Percentiles rank a stretch among this genome's conserved stretches.
These are phyloP conservation scores for Leucosporidium scottii DNA, from an alignment of 768 basidiomycete species.

Conservation along the genomic window DNA sequence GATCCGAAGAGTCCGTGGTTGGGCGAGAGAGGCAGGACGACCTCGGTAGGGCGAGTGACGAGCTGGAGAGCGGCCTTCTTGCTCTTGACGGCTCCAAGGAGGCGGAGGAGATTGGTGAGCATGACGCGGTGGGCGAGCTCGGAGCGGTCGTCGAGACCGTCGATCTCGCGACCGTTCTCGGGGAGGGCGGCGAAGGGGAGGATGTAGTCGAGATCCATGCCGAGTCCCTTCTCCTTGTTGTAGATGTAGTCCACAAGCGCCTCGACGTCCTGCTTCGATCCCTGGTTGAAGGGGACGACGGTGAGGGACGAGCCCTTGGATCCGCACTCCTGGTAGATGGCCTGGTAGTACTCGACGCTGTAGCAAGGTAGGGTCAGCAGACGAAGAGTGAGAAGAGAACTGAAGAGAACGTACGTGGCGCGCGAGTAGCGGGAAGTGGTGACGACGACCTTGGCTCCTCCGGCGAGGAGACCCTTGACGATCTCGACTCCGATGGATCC, in stretches of 20 bases:
- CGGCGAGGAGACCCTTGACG: constrained; percentile 89
- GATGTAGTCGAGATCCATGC: constrained; percentile 96
- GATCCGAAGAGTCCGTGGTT: constrained; percentile 98
- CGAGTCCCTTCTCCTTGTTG: constrained; percentile 58
- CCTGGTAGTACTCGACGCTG: constrained; percentile 90
- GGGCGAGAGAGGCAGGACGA: constrained; percentile 92
- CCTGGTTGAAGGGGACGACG: constrained; percentile 98
- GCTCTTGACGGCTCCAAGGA: constrained; percentile 92
- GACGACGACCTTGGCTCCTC: constrained; percentile 92
- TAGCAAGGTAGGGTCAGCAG: background rate
- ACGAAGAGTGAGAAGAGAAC: too few relatives aligned
- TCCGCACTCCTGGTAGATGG: constrained; percentile 90
- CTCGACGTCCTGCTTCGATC: constrained; percentile 96
- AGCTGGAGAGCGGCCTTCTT: constrained; percentile 97
- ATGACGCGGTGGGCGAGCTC: constrained; percentile 98
- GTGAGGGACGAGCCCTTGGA: constrained; percentile 93
- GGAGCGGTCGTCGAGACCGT: constrained; percentile 91
- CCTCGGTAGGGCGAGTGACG: constrained; percentile 95
- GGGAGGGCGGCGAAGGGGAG: constrained; percentile 97
- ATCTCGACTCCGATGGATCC: constrained; percentile 98
- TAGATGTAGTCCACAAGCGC: constrained; percentile 98
- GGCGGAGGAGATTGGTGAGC: constrained; percentile 91
- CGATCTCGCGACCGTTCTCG: constrained; percentile 97
- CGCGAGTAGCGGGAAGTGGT: constrained; percentile 86
- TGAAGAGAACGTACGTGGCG: constrained; percentile 49